These are phyloP conservation scores for Vararia minispora DNA, from an alignment of 768 basidiomycete genomes.

Conservation along the genomic window DNA sequence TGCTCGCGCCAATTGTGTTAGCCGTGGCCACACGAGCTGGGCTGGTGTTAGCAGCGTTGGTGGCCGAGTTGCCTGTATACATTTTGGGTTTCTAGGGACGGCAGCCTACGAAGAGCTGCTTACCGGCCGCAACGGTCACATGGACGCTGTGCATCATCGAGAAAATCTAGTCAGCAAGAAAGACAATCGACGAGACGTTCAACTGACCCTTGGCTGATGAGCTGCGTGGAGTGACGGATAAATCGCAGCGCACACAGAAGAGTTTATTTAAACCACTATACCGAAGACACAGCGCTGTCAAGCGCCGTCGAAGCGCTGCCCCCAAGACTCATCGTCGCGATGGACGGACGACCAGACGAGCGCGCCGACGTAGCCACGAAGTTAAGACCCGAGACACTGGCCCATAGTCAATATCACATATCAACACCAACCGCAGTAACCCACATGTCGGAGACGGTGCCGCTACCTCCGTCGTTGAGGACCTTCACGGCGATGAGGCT, in stretches of 20 bases:
- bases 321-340: conserved; percentile 28
- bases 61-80: conserved; percentile 9
- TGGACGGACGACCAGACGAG: conserved; percentile 20
- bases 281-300: conserved; percentile 22
- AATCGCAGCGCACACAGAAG: too few species aligned
- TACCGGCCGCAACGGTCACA: too few species aligned
- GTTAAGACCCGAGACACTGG: conserved; percentile 22
- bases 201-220: conserved; percentile 21
- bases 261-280: not conserved
- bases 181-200: too few species aligned
- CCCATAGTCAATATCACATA: too few species aligned
- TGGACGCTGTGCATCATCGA: too few species aligned
- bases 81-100: too few species aligned
- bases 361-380: conserved; percentile 18
- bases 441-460: conserved; percentile 6
- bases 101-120: too few species aligned
- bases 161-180: too few species aligned
- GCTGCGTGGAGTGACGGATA: conserved; percentile 13
- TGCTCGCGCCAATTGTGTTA: conserved; percentile 8
- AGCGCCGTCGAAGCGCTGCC: conserved; percentile 19
- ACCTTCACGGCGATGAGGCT: conserved; percentile 32
- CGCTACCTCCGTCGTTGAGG: conserved; percentile 22
- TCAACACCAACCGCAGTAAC: not conserved
- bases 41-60: conserved; percentile 6
- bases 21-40: conserved; percentile 10